Conservation (phyloP, 805 yeast species). For the Saturnispora gosingensis region DNA sequence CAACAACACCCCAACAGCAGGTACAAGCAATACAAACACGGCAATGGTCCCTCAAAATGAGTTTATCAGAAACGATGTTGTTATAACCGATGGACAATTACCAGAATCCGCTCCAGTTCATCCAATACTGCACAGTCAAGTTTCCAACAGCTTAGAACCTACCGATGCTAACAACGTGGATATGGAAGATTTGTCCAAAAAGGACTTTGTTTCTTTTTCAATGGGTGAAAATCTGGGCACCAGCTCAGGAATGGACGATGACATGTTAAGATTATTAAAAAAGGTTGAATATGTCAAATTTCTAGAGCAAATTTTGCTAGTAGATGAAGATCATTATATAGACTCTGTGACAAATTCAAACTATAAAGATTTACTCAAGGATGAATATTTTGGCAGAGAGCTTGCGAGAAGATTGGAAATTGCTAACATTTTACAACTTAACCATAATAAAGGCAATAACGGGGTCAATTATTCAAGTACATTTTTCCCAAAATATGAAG, state of each 20-base stretch:
- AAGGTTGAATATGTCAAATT: constrained; percentile 22
- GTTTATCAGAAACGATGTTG: neutral
- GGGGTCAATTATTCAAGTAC: constrained; percentile 11
- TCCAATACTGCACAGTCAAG: neutral
- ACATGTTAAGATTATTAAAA: constrained; percentile 19
- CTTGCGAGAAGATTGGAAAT: constrained; percentile 21
- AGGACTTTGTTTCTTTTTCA: constrained; percentile 4
- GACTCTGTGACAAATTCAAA: constrained; percentile 11
- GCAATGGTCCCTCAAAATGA: neutral
- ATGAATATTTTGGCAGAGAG: constrained; percentile 21
- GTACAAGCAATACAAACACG: neutral
- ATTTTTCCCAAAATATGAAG: constrained; percentile 17
- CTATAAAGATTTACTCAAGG: constrained; percentile 19
- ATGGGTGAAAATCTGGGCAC: neutral
- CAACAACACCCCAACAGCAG: neutral
- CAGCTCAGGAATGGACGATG: constrained; percentile 14
- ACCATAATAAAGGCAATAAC: neutral
- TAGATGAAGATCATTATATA: constrained; percentile 12
- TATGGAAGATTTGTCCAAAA: constrained; percentile 21
- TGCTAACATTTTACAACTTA: constrained; percentile 22
- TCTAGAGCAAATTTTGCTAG: constrained; percentile 21
- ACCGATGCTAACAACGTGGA: constrained; percentile 23
- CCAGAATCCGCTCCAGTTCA: neutral
- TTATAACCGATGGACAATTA: neutral
- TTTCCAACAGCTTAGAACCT: constrained; percentile 4